A percentile compares a stretch with the other conserved stretches of the same genome.
These are phyloP conservation scores for Lactifluus piperatus DNA, from an alignment of 768 basidiomycete species.

Conservation along the genomic window DNA sequence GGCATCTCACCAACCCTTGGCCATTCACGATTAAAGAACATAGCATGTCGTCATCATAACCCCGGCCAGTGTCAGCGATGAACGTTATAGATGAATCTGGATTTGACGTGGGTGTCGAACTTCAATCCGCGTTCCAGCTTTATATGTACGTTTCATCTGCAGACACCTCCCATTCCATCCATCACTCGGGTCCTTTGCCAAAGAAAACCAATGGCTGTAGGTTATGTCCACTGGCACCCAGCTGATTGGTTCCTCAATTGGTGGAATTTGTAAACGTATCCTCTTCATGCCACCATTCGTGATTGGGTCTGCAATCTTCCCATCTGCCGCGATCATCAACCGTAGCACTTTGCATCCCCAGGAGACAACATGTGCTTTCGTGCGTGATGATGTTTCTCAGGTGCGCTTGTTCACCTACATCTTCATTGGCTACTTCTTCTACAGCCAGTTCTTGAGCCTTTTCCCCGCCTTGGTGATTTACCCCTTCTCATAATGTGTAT, in stretches of 20 bases:
- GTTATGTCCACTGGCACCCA: slow-evolving; percentile 38
- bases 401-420: slow-evolving; percentile 40
- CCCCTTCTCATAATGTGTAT: neutral
- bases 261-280: too few species aligned
- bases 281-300: slow-evolving; percentile 31
- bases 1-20: too few species aligned
- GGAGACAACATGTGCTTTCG: slow-evolving; percentile 34
- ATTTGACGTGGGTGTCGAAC: too few species aligned
- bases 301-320: slow-evolving; percentile 39
- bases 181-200: too few species aligned
- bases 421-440: slow-evolving; percentile 30
- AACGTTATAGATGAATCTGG: too few species aligned
- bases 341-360: slow-evolving; percentile 32
- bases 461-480: neutral
- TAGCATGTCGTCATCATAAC: too few species aligned
- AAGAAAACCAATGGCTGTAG: slow-evolving; percentile 29
- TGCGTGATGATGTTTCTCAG: slow-evolving; percentile 40
- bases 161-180: too few species aligned
- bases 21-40: too few species aligned
- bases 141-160: too few species aligned
- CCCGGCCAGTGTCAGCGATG: too few species aligned
- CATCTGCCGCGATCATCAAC: slow-evolving; percentile 39
- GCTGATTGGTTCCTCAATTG: slow-evolving; percentile 26
- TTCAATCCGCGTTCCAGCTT: too few species aligned
- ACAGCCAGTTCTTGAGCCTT: slow-evolving; percentile 35